phyloP scores from a whole-genome alignment of 306 rosid species.

The Canavalia ensiformis region DNA sequence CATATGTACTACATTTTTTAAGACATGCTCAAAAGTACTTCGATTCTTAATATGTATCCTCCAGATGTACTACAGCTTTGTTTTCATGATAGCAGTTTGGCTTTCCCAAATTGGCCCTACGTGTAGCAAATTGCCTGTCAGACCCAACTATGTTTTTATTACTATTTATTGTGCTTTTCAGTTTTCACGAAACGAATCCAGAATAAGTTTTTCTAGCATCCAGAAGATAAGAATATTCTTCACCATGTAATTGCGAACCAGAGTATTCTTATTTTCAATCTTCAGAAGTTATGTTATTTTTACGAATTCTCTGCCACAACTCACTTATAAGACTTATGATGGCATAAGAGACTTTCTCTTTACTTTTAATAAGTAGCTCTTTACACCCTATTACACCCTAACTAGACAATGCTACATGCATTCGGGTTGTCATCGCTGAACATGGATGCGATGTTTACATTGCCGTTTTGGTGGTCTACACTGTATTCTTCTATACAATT shows the following conservation, averaged over 20 bases:
- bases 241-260: constrained; percentile 41
- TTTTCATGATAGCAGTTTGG: constrained; percentile 15
- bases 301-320: constrained; percentile 38
- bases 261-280: constrained; percentile 36
- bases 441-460: constrained; percentile 69
- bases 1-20: constrained; percentile 30
- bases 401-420: constrained; percentile 83
- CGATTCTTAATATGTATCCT: background rate
- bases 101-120: background rate
- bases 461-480: constrained; percentile 56
- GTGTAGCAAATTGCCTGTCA: background rate
- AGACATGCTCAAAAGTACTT: constrained; percentile 4
- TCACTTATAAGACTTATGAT: constrained; percentile 30
- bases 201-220: constrained; percentile 55
- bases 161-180: background rate
- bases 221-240: constrained; percentile 60
- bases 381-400: constrained; percentile 27
- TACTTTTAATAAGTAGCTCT: constrained; percentile 15
- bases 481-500: constrained; percentile 55
- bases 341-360: constrained; percentile 28
- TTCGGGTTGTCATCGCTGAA: constrained; percentile 97
- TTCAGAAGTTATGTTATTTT: constrained; percentile 11
- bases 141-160: background rate
- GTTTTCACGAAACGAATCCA: constrained; percentile 49
- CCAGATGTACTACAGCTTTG: background rate